Base-by-base conservation (phyloP, 805 yeast species). In the Barnettozyma wickerhamii region DNA sequence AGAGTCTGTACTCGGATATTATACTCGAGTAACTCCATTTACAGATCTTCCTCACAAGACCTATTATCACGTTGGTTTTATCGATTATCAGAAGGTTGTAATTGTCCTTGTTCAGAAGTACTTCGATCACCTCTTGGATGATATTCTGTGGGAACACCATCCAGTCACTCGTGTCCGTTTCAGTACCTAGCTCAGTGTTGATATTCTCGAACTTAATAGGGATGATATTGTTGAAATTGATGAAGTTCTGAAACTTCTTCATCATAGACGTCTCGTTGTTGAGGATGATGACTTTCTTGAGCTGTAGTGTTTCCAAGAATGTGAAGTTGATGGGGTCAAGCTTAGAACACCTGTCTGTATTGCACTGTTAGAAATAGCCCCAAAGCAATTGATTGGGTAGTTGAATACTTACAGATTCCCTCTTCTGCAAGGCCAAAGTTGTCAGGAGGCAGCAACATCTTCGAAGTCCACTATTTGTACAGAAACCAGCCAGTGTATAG, bases 391-490 rank as follows among this genome's bases (percentile, higher is more conserved):
- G 10, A 13, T 7, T 15, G 10, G 21, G 6, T 30, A 20, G 6
- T 4, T n/a, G 2, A 7, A 10, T 5, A 9, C 37, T 5, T 10
- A 54, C 71, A 83, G 2, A 91, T 66, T 0, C 95, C 95, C 19
- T 82, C 81, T 62, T 93, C 97, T 4, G 90, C 96, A 23, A 88
- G 70, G 0, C 96, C 95, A 65, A 85, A 93, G 58, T 85, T 86
- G 36, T 88, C 91, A 1, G 99, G 98, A 2, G 96, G 95, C 1
- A 90, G 86, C 24, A 89, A 18, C 40, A 37, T 37, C 3, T 6
- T 23, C 5, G 10, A n/a, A 10, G 9, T 19, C 12, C 23, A 21
- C 10, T 23, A 12, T 23, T 9, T 23, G 26, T n/a, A n/a, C n/a
- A n/a, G n/a, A n/a, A n/a, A n/a, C n/a, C n/a, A n/a, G n/a, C n/a